phyloP scores from a whole-genome alignment of 345 rosid genomes.

The Mercurialis annua region DNA sequence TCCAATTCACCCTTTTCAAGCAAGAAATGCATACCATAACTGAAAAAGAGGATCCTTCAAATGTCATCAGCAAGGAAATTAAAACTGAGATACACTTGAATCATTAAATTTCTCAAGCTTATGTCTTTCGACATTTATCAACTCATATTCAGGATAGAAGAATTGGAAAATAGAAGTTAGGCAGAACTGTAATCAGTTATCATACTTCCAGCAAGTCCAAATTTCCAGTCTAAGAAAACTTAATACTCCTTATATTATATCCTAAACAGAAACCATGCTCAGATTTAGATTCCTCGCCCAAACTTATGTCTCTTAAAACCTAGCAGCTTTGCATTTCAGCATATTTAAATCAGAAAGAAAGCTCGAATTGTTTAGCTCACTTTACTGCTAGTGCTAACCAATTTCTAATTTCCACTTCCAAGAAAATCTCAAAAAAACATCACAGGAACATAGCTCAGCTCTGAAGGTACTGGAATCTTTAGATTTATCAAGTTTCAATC shows the following conservation, averaged over 20 bases:
- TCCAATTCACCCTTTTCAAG: not conserved
- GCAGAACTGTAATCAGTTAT: too few species aligned
- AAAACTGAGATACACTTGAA: not conserved
- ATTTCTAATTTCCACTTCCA: too few species aligned
- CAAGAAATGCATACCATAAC: not conserved
- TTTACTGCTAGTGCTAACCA: too few species aligned
- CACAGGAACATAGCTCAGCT: too few species aligned
- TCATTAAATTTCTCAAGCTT: conserved; percentile 5
- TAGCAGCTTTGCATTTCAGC: too few species aligned
- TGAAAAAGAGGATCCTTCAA: conserved; percentile 1
- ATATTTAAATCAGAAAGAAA: too few species aligned
- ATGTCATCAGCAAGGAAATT: not conserved
- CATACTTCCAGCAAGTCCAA: not conserved
- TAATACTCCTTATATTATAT: not conserved
- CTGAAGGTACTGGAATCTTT: too few species aligned
- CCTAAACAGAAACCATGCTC: not conserved
- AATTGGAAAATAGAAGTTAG: not conserved
- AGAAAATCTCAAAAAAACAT: too few species aligned
- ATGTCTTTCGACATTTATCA: not conserved
- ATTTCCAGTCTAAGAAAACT: not conserved
- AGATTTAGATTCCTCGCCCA: not conserved
- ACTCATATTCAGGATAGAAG: not conserved
- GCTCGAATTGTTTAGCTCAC: too few species aligned
- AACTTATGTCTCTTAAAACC: too few species aligned
- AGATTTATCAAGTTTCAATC: too few species aligned